These are phyloP conservation scores for Piper betle DNA, from an alignment of 164 flowering plant genomes.

Conservation along the genomic window DNA sequence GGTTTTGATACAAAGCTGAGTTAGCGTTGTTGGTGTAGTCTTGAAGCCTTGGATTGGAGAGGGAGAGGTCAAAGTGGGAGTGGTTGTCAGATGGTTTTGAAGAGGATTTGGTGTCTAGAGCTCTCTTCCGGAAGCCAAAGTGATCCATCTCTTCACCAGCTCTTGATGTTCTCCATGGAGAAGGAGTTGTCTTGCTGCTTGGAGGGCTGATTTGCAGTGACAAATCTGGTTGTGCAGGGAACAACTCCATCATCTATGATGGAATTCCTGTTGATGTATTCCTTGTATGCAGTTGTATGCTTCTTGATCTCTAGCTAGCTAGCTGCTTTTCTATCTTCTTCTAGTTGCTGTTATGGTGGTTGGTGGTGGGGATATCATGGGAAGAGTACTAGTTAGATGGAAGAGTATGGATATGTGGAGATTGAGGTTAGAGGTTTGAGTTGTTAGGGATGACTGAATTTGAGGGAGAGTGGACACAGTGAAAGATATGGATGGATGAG, in stretches of 20 bases:
- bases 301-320: background rate
- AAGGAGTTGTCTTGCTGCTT: conserved; percentile 40
- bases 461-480: conserved; percentile 2
- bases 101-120: conserved; percentile 36
- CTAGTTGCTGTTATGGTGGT: background rate
- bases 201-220: conserved; percentile 94
- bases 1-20: conserved; percentile 4
- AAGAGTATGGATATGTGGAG: background rate
- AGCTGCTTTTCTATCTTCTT: background rate
- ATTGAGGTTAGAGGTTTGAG: conserved; percentile 1
- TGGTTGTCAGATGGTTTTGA: conserved; percentile 16
- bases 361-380: background rate
- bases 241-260: conserved; percentile 50
- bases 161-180: conserved; percentile 23
- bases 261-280: too few species aligned
- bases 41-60: conserved; percentile 37
- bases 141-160: conserved; percentile 35
- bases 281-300: too few species aligned
- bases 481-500: conserved; percentile 3
- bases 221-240: conserved; percentile 90
- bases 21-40: conserved; percentile 10
- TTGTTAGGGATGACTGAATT: conserved; percentile 6
- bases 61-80: conserved; percentile 36
- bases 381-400: background rate
- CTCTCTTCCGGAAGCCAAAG: conserved; percentile 73